A percentile compares a stretch with the other conserved stretches of the same genome.
These are phyloP conservation scores for Pyrus hybrid DNA, from an alignment of 331 rosid genomes.

Conservation along the genomic window DNA sequence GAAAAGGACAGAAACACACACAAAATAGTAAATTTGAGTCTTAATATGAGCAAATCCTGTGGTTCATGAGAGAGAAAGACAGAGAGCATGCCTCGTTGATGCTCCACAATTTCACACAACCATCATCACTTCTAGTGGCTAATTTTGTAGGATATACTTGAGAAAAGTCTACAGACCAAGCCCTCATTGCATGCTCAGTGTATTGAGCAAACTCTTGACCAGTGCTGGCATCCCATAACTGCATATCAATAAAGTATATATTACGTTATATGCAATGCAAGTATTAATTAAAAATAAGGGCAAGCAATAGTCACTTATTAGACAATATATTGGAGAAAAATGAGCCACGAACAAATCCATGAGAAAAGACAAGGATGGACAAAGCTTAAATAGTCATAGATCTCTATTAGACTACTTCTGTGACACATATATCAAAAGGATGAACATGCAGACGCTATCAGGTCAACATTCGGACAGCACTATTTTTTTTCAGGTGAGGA, in stretches of 20 bases:
- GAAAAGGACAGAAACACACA: neutral
- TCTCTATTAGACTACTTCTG: neutral
- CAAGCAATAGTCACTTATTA: neutral
- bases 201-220: constrained; percentile 66
- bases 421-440: neutral
- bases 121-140: constrained; percentile 89
- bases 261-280: neutral
- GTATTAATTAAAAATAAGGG: neutral
- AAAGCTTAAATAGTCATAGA: neutral
- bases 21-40: neutral
- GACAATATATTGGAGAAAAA: neutral
- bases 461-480: neutral
- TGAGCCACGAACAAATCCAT: neutral
- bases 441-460: neutral
- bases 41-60: neutral
- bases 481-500: neutral
- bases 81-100: constrained; percentile 57
- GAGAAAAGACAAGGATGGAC: neutral
- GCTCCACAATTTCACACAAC: constrained; percentile 61
- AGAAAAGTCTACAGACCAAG: constrained; percentile 91
- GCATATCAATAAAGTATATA: constrained; percentile 22
- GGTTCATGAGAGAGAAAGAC: constrained; percentile 11
- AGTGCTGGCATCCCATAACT: constrained; percentile 86
- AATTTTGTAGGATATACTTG: constrained; percentile 66
- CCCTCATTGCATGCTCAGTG: constrained; percentile 71